Base-by-base conservation (phyloP, 2,329 filamentous ascomycete species). In the Pseudogymnoascus sp. region DNA sequence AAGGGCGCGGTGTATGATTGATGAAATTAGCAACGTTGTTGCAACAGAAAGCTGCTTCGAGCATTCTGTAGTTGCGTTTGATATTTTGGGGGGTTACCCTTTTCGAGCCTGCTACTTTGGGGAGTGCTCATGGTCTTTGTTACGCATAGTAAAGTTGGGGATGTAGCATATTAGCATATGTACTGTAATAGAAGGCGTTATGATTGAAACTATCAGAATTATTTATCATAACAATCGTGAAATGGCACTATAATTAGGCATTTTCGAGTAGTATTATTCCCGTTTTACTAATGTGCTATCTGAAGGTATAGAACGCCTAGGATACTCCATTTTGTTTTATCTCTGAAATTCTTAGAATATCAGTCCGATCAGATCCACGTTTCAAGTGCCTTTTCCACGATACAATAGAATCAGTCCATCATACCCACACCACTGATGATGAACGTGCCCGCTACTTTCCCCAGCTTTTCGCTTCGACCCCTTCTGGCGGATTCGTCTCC, bases 401-500 rank as follows among this genome's bases (percentile, higher is more conserved):
- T 14, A 35, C 3, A 11, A 56, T 56, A 33, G 50, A 8, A 33
- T 19, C 28, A 56, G n/a, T 22, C 50, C 28, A 19, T 22, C 28
- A 8, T 33, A 14, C 28, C 11, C 10, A 16, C 14, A 31, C 26
- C 46, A 31, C 7, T 31, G 2, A 24, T 11, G 28, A 19, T 33
- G 50, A 14, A 8, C 10, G 7, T 33, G n/a, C 28, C 26, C 28
- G 4, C 50, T 56, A 56, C 11, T 33, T 56, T 19, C 50, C 50
- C 50, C 50, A 56, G 50, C 28, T 35, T 56, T 56, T 56, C 4
- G 50, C 50, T 8, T 56, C 50, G 12, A 56, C 50, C 28, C 50
- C 50, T 33, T 56, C 50, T 5, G 50, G 50, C 5, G 50, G 50
- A 10, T 40, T 40, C 19, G 87, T 89, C 72, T 90, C 84, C 26